Evolutionary conservation across 176 grass and related monocot genomes (phyloP).

Genomic region (Otatea glauca): DNA sequence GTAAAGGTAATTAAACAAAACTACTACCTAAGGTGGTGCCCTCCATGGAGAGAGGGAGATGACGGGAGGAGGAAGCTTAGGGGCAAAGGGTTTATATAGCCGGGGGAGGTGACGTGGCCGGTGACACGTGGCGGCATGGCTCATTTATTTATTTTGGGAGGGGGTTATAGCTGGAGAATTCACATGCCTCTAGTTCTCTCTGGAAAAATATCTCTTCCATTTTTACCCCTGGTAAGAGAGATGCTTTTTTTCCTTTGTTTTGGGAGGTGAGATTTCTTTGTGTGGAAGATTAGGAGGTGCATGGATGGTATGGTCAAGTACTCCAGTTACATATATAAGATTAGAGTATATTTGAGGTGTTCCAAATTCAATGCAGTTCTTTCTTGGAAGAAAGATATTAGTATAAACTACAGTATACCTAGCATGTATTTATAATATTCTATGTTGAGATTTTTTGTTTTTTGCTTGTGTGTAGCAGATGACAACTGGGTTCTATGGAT

Average conservation of each 20-base stretch:
- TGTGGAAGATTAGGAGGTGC: neutral
- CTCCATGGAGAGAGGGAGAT: neutral
- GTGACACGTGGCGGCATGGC: conserved; percentile 1
- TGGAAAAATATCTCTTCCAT: neutral
- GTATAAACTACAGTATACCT: neutral
- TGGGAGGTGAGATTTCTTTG: neutral
- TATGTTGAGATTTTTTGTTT: neutral
- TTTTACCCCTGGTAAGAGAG: neutral
- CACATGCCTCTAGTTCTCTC: neutral
- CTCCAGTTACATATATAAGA: neutral
- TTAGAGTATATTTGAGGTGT: neutral
- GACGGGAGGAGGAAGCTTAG: no score
- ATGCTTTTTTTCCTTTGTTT: no score
- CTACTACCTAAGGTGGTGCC: neutral
- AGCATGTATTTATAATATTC: neutral
- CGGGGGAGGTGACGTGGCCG: conserved; percentile 20
- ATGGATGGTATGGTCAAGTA: neutral
- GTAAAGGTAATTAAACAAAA: neutral
- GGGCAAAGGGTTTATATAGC: conserved; percentile 37
- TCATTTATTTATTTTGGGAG: neutral
- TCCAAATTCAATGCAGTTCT: neutral
- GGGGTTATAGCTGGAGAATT: neutral
- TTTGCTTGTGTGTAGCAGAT: neutral
- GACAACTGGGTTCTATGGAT: neutral
- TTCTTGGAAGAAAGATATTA: neutral